These are phyloP conservation scores for Claviceps arundinis DNA, from an alignment of 2,329 filamentous ascomycete genomes.

Conservation along the genomic window DNA sequence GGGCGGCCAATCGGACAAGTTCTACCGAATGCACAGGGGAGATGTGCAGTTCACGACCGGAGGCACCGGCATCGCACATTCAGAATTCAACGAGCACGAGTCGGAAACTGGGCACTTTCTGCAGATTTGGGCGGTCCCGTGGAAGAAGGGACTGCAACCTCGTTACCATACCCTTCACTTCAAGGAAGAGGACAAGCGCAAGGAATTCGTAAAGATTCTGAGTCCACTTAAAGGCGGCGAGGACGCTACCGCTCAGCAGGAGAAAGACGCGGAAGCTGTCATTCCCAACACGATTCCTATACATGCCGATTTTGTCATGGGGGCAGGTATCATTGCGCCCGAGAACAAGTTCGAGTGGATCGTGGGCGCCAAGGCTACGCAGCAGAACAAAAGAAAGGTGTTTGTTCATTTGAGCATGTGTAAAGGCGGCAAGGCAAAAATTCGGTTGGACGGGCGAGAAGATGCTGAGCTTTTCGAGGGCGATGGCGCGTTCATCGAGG, in stretches of 20 bases:
- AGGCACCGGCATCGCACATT: slow-evolving; percentile 70
- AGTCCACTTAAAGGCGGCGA: slow-evolving; percentile 57
- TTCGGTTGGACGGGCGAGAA: slow-evolving; percentile 53
- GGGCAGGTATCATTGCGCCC: slow-evolving; percentile 58
- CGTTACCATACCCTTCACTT: slow-evolving; percentile 67
- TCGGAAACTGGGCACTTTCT: slow-evolving; percentile 67
- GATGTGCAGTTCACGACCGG: slow-evolving; percentile 86
- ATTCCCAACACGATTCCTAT: slow-evolving; percentile 63
- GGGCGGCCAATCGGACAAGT: slow-evolving; percentile 45
- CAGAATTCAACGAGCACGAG: slow-evolving; percentile 66
- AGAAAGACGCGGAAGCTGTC: slow-evolving; percentile 48
- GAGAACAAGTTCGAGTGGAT: slow-evolving; percentile 56
- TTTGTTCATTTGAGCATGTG: slow-evolving; percentile 75
- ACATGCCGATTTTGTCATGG: slow-evolving; percentile 75
- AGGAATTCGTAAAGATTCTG: slow-evolving; percentile 60
- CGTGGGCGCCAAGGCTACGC: slow-evolving; percentile 45
- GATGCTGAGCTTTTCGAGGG: slow-evolving; percentile 57
- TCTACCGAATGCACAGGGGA: slow-evolving; percentile 59
- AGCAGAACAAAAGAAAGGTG: slow-evolving; percentile 51
- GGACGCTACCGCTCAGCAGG: slow-evolving; percentile 46
- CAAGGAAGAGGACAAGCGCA: slow-evolving; percentile 56
- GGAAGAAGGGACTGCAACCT: slow-evolving; percentile 57
- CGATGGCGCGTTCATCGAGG: slow-evolving; percentile 65
- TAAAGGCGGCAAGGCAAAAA: slow-evolving; percentile 59
- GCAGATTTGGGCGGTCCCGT: slow-evolving; percentile 79